Base-by-base conservation (phyloP, 768 basidiomycete genomes). In the Naganishia kalamii region DNA sequence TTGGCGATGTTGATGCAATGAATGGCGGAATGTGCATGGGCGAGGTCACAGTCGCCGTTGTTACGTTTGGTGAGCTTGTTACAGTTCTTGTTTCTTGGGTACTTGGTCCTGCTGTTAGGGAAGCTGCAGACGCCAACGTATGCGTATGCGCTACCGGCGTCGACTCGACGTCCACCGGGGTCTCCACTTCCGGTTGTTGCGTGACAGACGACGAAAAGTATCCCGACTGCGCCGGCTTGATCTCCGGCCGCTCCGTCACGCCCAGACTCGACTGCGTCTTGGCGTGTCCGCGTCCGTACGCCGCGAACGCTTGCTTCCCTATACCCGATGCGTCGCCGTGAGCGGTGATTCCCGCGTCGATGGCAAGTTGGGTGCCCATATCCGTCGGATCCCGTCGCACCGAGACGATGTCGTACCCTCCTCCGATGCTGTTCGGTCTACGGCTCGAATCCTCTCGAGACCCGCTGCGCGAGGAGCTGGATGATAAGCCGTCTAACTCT, bases 141-240 rank as follows among this genome's bases (percentile, higher is more conserved):
- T 37, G 21, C 35, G 35, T 40, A n/a, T 35, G 2, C 21, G 35
- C 37, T 4, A 57, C 35, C 11, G 54, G 54, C 4, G 54, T 57
- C 37, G 37, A 11, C 4, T 57, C 54, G 12, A 25, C 21, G 4
- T 17, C 21, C 37, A 23, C 30, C 40, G 35, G 21, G 19, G 19
- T 23, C 15, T 23, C 35, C 37, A 23, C 35, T 17, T 32, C n/a
- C 54, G 4, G 33, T 35, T 21, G 37, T 23, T 37, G 21, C 37
- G 37, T 19, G 10, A 5, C 54, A 33, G 40, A 40, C 1, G 54
- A 40, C 35, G 37, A 57, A 27, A 57, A 57, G 21, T 57, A 57
- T 10, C 54, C 54, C 10, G 54, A 57, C 37, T 37, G 54, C 33
- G 54, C 54, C 37, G 54, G 21, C 54, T 57, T 37, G n/a, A 40